Base-by-base conservation (phyloP, 345 rosid genomes). In the Rhodomyrtus tomentosa region DNA sequence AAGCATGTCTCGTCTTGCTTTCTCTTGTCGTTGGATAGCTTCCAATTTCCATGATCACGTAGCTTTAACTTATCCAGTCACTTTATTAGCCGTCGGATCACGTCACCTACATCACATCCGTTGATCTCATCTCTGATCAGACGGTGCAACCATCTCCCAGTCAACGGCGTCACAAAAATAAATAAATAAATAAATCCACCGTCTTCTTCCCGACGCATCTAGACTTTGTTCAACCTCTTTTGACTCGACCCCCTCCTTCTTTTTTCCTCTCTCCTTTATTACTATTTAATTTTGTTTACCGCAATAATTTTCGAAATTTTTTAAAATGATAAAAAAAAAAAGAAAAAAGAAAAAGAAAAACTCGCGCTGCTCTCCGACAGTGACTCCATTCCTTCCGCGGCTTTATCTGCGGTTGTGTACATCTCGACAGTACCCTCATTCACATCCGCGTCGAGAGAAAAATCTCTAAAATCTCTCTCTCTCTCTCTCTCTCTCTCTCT, bases 321-420 rank as follows among this genome's bases (percentile, higher is more conserved):
- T 50, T n/a, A 50, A 40, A 40, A 55, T 9, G 81, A 3, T 8
- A 5, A 22, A 38, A 5, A 21, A 13, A 20, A 1, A 7, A 38
- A 4, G 15, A 15, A 59, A 7, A 59, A 15, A 8, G 1, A 29
- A 0, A 62, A 7, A 5, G 1, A 0, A 68, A 48, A 40, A 56
- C 21, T 3, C 24, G 14, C 84, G 50, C 53, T 18, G 79, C 25
- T 29, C 11, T 58, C 87, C 68, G 87, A 86, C 85, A 62, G 51
- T 55, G 88, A 86, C 88, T 58, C n/a, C 40, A 56, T 59, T 62
- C 85, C 87, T 84, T 52, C 82, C 79, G 48, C 36, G 87, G 84
- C 76, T 82, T 74, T 73, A 56, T 81, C 74, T 59, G 40, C 50
- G 18, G 9, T 3, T 8, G 55, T 6, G 55, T 0, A 7, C 55